phyloP scores from a whole-genome alignment of 805 yeast genomes.

The Candida ovalis region DNA sequence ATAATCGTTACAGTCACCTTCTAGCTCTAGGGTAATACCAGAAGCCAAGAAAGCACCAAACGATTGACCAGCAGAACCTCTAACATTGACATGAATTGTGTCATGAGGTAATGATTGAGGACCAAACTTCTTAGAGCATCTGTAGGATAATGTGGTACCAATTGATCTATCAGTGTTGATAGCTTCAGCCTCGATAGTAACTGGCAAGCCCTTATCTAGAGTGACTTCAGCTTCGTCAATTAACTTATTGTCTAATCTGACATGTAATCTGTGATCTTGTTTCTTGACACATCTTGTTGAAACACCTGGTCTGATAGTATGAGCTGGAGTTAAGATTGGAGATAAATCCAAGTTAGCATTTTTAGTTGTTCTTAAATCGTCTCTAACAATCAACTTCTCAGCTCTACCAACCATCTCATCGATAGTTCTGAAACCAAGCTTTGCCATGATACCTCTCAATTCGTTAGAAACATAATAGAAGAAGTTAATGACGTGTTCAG shows the following conservation, averaged over 20 bases:
- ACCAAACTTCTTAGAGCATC: slow-evolving; percentile 90
- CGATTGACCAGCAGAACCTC: slow-evolving; percentile 97
- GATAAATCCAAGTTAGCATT: slow-evolving; percentile 87
- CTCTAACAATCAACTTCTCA: slow-evolving; percentile 82
- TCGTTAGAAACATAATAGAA: slow-evolving; percentile 94
- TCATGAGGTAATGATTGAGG: slow-evolving; percentile 93
- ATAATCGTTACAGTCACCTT: slow-evolving; percentile 97
- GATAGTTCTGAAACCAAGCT: slow-evolving; percentile 89
- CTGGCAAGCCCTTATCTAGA: slow-evolving; percentile 94
- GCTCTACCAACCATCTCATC: slow-evolving; percentile 99
- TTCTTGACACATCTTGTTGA: slow-evolving; percentile 88
- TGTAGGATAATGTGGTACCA: slow-evolving; percentile 91
- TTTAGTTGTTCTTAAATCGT: slow-evolving; percentile 81
- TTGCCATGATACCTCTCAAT: slow-evolving; percentile 89
- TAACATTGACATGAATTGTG: slow-evolving; percentile 87
- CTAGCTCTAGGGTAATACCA: slow-evolving; percentile 91
- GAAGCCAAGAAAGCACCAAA: slow-evolving; percentile 97
- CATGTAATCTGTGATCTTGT: slow-evolving; percentile 91
- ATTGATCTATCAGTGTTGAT: slow-evolving; percentile 95
- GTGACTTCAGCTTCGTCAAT: slow-evolving; percentile 95
- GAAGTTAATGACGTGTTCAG: slow-evolving; percentile 97
- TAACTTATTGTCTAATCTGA: slow-evolving; percentile 90
- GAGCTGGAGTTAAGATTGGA: slow-evolving; percentile 96
- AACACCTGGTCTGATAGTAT: slow-evolving; percentile 93
- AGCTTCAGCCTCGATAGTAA: slow-evolving; percentile 87